phyloP scores from a whole-genome alignment of 768 basidiomycete species.

The Asterophora lycoperdoides region DNA sequence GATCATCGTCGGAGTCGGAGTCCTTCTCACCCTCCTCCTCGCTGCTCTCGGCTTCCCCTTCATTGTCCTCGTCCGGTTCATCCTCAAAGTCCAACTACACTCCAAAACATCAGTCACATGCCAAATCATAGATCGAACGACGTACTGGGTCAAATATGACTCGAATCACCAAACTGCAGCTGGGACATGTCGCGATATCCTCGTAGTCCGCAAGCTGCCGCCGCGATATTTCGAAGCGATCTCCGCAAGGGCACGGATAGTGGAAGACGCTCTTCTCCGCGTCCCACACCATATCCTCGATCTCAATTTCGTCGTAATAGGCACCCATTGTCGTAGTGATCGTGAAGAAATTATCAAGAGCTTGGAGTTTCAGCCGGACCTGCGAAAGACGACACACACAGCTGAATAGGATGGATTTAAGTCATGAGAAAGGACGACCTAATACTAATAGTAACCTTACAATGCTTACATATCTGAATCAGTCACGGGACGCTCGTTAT shows the following conservation, averaged over 20 bases:
- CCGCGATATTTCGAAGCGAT: conserved; percentile 93
- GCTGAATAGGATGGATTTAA: no score
- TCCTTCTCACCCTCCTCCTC: conserved; percentile 40
- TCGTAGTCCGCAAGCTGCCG: conserved; percentile 83
- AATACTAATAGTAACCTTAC: no score
- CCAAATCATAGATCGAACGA: conserved; percentile 17
- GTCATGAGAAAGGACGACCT: no score
- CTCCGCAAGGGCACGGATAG: conserved; percentile 97
- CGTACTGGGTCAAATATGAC: conserved; percentile 93
- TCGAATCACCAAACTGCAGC: conserved; percentile 89
- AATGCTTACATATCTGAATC: no score
- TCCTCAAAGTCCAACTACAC: conserved; percentile 81
- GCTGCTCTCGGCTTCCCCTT: conserved; percentile 33
- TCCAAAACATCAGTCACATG: conserved; percentile 4
- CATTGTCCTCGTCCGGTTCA: conserved; percentile 52
- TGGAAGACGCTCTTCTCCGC: conserved; percentile 78
- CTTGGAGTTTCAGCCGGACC: no score
- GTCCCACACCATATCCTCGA: conserved; percentile 96
- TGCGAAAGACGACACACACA: no score
- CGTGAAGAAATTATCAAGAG: conserved; percentile 1
- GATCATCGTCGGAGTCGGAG: conserved; percentile 34
- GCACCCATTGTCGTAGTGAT: conserved; percentile 53
- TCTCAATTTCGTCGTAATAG: conserved; percentile 96
- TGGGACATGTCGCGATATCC: conserved; percentile 94
- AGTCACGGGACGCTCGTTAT: no score